Percentiles rank a stretch among this genome's conserved stretches.
These are phyloP conservation scores for Colletotrichum sp. DNA, from an alignment of 2,329 filamentous ascomycete genomes.

Conservation along the genomic window DNA sequence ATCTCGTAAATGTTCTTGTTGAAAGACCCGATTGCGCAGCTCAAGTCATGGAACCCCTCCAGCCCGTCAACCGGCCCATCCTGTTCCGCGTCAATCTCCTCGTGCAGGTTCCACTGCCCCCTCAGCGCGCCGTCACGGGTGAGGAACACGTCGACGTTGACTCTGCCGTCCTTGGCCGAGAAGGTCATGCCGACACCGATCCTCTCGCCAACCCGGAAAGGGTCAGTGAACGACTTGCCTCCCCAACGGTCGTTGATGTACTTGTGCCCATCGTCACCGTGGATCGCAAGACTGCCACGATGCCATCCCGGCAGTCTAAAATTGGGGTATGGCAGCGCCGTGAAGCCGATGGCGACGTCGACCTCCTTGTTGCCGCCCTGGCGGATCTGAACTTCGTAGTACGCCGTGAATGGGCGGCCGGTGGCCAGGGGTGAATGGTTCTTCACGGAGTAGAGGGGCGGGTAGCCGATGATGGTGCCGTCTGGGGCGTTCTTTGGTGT, in stretches of 20 bases:
- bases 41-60: conserved; percentile 74
- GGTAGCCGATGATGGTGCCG: conserved; percentile 67
- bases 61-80: conserved; percentile 70
- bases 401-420: conserved; percentile 57
- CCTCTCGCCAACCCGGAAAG: conserved; percentile 69
- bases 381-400: conserved; percentile 73
- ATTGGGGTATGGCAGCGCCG: conserved; percentile 75
- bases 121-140: conserved; percentile 67
- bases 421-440: conserved; percentile 61
- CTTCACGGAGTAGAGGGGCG: conserved; percentile 70
- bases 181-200: conserved; percentile 77
- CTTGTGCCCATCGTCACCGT: conserved; percentile 78
- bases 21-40: conserved; percentile 74
- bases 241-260: conserved; percentile 80
- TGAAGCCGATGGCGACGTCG: conserved; percentile 70
- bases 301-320: conserved; percentile 86
- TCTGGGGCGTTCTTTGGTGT: conserved; percentile 56
- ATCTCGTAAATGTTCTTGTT: conserved; percentile 73
- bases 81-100: conserved; percentile 70
- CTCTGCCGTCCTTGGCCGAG: conserved; percentile 36
- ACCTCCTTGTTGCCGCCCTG: conserved; percentile 46
- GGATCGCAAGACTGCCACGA: conserved; percentile 74
- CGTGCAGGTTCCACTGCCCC: conserved; percentile 74
- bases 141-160: conserved; percentile 69
- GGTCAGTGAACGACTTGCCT: conserved; percentile 69